Conservation (phyloP, 345 rosid species). For the Eucalyptus polybractea region DNA sequence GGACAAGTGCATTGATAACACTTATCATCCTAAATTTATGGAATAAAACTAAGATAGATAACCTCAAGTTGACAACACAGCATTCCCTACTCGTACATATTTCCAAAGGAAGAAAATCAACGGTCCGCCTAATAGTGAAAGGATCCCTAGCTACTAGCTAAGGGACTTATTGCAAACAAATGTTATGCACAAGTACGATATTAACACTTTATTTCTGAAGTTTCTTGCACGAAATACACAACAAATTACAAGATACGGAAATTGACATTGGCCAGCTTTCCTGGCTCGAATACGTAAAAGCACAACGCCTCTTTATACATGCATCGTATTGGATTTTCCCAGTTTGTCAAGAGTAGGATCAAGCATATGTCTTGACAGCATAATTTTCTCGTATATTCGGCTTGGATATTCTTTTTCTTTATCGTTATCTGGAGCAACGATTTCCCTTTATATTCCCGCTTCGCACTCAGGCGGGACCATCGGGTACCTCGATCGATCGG, state of each 20-base stretch:
- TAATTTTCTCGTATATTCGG: background rate
- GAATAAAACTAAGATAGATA: background rate
- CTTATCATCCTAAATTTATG: background rate
- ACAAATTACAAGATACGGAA: background rate
- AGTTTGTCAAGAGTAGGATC: background rate
- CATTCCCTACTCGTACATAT: background rate
- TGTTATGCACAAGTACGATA: background rate
- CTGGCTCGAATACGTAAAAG: background rate
- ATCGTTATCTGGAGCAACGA: background rate
- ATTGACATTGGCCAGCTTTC: background rate
- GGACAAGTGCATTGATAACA: background rate
- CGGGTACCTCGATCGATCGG: constrained; percentile 67
- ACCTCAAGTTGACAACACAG: background rate
- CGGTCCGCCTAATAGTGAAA: background rate
- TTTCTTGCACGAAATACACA: background rate
- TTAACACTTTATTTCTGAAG: background rate
- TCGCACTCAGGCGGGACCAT: constrained; percentile 69
- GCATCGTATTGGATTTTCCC: background rate
- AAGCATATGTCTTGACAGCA: background rate
- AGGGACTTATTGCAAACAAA: background rate
- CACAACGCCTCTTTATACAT: background rate
- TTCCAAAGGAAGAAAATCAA: background rate
- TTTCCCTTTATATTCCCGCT: constrained; percentile 34
- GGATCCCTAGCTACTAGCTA: background rate
- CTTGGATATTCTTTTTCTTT: background rate